phyloP scores from a whole-genome alignment of 2,329 filamentous ascomycete species.

The Trematosphaeria pertusa region DNA sequence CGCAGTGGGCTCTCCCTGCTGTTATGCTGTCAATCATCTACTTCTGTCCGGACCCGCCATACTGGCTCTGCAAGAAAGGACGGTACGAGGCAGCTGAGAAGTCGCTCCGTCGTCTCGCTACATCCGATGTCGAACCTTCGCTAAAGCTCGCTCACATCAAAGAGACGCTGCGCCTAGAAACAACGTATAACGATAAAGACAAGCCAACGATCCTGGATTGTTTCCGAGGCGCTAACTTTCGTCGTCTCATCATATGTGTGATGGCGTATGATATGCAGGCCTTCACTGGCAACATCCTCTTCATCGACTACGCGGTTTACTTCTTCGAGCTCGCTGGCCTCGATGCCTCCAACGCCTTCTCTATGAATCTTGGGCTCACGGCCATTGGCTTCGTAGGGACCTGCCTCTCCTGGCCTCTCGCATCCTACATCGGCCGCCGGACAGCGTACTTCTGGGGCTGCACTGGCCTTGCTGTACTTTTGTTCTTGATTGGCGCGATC shows the following conservation, averaged over 20 bases:
- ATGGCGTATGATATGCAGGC: constrained; percentile 53
- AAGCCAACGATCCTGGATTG: constrained; percentile 73
- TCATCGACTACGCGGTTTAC: constrained; percentile 50
- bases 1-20: constrained; percentile 77
- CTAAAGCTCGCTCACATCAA: constrained; percentile 75
- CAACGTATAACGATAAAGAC: constrained; percentile 37
- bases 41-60: constrained; percentile 73
- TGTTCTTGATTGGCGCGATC: constrained; percentile 80
- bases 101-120: constrained; percentile 68
- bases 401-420: constrained; percentile 77
- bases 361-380: constrained; percentile 59
- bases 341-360: constrained; percentile 43
- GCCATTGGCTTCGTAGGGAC: constrained; percentile 74
- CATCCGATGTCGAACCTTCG: constrained; percentile 18
- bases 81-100: constrained; percentile 68
- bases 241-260: constrained; percentile 73
- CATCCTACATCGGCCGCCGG: constrained; percentile 76
- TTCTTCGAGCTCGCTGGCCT: constrained; percentile 52
- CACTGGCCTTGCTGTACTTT: constrained; percentile 60
- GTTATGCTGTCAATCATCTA: constrained; percentile 68
- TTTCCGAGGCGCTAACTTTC: constrained; percentile 76
- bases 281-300: constrained; percentile 48
- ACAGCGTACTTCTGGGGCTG: constrained; percentile 73
- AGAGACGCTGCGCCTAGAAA: constrained; percentile 78
- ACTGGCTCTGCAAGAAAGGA: constrained; percentile 74